Evolutionary conservation across 2,329 filamentous ascomycete genomes (phyloP).

Genomic region (Xylaria sp.): DNA sequence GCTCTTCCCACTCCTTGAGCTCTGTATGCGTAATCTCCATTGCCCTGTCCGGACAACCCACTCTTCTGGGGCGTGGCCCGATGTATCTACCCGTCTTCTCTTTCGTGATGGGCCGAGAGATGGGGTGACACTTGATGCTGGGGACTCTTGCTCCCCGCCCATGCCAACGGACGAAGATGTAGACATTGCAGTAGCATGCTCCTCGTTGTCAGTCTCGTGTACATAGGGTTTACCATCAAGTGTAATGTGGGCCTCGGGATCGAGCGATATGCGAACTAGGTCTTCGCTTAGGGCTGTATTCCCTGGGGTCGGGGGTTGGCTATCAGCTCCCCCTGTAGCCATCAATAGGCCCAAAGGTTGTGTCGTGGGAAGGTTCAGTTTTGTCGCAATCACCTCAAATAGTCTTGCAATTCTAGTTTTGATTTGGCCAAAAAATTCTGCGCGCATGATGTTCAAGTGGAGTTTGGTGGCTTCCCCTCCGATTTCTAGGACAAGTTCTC

Average conservation of each 20-base stretch:
- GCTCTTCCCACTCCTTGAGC: constrained; percentile 59
- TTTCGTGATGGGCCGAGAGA: constrained; percentile 57
- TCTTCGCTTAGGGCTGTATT: constrained; percentile 78
- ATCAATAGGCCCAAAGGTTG: constrained; percentile 74
- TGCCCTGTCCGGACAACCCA: constrained; percentile 77
- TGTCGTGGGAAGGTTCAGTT: constrained; percentile 74
- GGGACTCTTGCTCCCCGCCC: constrained; percentile 51
- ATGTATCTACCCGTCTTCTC: constrained; percentile 57
- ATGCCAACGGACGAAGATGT: constrained; percentile 50
- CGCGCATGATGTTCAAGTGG: constrained; percentile 59
- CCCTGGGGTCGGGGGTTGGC: constrained; percentile 72
- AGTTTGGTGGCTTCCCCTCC: constrained; percentile 69
- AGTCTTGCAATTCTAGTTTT: constrained; percentile 77
- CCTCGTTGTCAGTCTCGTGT: constrained; percentile 47
- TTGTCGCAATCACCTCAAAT: constrained; percentile 83
- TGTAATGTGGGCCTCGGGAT: constrained; percentile 66
- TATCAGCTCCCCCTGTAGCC: constrained; percentile 69
- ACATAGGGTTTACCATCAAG: constrained; percentile 67
- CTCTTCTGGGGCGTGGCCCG: constrained; percentile 52
- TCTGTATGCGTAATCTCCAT: constrained; percentile 76
- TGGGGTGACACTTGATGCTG: constrained; percentile 44
- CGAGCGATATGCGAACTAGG: constrained; percentile 72
- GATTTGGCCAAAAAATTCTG: constrained; percentile 78
- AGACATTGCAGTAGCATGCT: constrained; percentile 46
- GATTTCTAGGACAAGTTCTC: constrained; percentile 84